Evolutionary conservation across 148 eudicot genomes (phyloP).

Genomic region (Fagopyrum tataricum): DNA sequence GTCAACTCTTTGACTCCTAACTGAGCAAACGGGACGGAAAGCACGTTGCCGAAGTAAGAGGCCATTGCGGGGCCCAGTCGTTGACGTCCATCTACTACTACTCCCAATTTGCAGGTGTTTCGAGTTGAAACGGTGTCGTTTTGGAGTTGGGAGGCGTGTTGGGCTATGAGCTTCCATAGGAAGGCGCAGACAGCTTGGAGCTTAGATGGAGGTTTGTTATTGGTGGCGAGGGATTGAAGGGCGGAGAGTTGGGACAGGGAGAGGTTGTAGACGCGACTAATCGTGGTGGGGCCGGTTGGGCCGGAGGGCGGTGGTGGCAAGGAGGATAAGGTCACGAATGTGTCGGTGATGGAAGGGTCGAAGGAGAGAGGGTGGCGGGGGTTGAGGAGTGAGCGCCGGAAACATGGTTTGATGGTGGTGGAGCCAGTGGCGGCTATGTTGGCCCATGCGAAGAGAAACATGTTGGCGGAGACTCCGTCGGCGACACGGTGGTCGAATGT

Average conservation of each 20-base stretch:
- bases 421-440: constrained; percentile 23
- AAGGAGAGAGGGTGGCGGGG: constrained; percentile 33
- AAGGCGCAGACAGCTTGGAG: constrained; percentile 40
- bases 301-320: constrained; percentile 3
- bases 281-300: constrained; percentile 6
- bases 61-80: constrained; percentile 6
- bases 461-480: constrained; percentile 47
- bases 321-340: constrained; percentile 26
- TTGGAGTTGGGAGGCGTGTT: not conserved
- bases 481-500: constrained; percentile 44
- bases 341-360: constrained; percentile 13
- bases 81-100: constrained; percentile 17
- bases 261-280: constrained; percentile 42
- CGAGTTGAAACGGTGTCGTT: not conserved
- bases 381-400: constrained; percentile 37
- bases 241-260: constrained; percentile 18
- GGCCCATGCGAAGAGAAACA: constrained; percentile 53
- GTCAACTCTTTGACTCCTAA: not conserved
- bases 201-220: constrained; percentile 15
- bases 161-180: constrained; percentile 39
- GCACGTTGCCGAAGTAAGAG: constrained; percentile 18
- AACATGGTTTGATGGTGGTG: constrained; percentile 22
- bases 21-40: constrained; percentile 11
- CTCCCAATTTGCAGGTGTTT: not conserved
- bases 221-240: constrained; percentile 24